Base-by-base conservation (phyloP, 257 asterid species). In the Rauvolfia tetraphylla region DNA sequence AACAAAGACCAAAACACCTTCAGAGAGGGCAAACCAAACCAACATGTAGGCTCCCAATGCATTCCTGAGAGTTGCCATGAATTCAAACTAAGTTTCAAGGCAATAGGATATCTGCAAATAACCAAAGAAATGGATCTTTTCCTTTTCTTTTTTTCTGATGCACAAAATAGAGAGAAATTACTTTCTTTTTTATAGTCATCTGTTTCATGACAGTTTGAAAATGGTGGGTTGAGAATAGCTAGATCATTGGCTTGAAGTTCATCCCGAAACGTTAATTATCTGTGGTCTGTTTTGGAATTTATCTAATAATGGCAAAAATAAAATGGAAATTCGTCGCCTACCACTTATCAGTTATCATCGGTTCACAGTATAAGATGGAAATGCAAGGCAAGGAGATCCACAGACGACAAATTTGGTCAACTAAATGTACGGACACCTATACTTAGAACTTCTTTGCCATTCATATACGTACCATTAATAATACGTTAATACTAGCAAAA, bases 1-100 rank as follows among this genome's bases (percentile, higher is more conserved):
- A 10, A 78, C 84, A 25, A 10, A 29, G 22, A 74, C 7, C 4
- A 79, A 63, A 42, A 81, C 62, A 65, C 74, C 75, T 11, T 53
- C 48, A 6, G 74, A 82, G 61, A 86, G 51, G 54, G 80, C 22
- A 38, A 87, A 73, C 84, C 86, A 86, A 54, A 85, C 73, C 56
- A 83, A 38, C 39, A 62, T 39, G n/a, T 39, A 76, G 36, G 75
- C 58, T 27, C 57, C 80, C 68, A 78, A 7, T 48, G 61, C 69
- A 63, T 53, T 79, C 25, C 42, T 79, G 63, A 36, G 73, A 62
- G n/a, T 61, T 76, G 78, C 83, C 86, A 82, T 88, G 59, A 49
- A 22, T 6, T 68, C 69, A 18, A 72, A 49, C 65, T 62, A 74
- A 70, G 59, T 48, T 34, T 34, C 10, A 71, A 12, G 58, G 31